Evolutionary conservation across 2,329 filamentous ascomycete genomes (phyloP), one percentile per base, ranked within the genome.

Genomic region (Shiraia bambusicola): DNA sequence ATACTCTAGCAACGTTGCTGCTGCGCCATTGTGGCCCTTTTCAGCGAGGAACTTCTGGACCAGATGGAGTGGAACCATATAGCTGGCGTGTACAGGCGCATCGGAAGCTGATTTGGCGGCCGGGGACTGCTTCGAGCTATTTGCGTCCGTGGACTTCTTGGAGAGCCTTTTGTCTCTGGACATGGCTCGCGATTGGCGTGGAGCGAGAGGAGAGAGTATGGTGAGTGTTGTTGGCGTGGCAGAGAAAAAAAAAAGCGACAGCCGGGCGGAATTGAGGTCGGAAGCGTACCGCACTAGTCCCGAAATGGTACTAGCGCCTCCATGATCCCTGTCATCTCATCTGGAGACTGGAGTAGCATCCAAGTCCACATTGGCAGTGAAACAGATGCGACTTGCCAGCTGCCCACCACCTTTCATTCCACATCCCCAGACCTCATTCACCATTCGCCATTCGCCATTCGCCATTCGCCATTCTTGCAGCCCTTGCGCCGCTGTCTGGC

Each of bases 11-110:
- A 69, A 53, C 19, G 56, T 58, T 32, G 39, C 37, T 11, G 63
- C 66, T 13, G 66, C 57, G 15, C 58, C 52, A 10, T 52, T 49
- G 38, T 64, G 67, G 28, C 67, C 66, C 35, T 67, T 48, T 16
- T 65, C 56, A 16, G 52, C 45, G 35, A 70, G 54, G 49, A 70
- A 71, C 25, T 46, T 34, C 46, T 59, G 49, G 7, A 71, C 58
- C 22, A 69, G 61, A 35, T 59, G 58, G 39, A 70, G 45, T 22
- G 54, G 43, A 17, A 40, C 51, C 42, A 45, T 28, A 7, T 42
- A 34, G 25, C 39, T 38, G 19, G 38, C 34, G 8, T 43, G 39
- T 12, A 45, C 36, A 26, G 40, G 42, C 34, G 37, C 26, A 14
- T 46, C 42, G 42, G 26, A 26, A 12, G 39, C 40, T 16, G 28